A percentile compares a stretch with the other conserved stretches of the same genome.
Evolutionary conservation across 2,329 filamentous ascomycete genomes (phyloP).

Genomic region (Cyclaneusma minus): DNA sequence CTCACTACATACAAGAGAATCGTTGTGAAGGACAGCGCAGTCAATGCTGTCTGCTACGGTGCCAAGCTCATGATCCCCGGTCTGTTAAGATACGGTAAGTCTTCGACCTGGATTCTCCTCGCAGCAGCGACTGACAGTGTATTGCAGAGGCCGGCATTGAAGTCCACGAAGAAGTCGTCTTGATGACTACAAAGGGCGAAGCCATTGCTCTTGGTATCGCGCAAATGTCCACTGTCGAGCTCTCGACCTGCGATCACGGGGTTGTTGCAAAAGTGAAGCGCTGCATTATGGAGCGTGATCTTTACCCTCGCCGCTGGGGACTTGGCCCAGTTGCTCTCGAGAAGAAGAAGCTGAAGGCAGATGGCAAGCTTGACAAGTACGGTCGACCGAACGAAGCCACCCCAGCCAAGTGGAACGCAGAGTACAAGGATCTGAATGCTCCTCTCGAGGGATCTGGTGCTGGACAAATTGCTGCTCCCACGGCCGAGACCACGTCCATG

Average conservation of each 20-base stretch:
- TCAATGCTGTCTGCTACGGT: conserved; percentile 97
- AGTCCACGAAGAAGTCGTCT: conserved; percentile 86
- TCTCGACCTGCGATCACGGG: conserved; percentile 92
- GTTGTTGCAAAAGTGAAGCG: conserved; percentile 98
- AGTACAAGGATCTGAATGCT: conserved; percentile 80
- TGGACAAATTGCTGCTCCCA: conserved; percentile 24
- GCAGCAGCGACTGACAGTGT: conserved; percentile 15
- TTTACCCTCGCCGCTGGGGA: conserved; percentile 94
- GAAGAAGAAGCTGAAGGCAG: conserved; percentile 99
- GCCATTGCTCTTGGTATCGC: conserved; percentile 93
- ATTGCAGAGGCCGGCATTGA: conserved; percentile 69
- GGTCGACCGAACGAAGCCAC: conserved; percentile 86
- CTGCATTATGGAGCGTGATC: conserved; percentile 98
- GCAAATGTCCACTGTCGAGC: conserved; percentile 95
- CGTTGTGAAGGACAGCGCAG: conserved; percentile 91
- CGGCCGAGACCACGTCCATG: conserved; percentile 22
- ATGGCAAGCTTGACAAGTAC: conserved; percentile 96
- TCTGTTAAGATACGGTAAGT: conserved; percentile 73
- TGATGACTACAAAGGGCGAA: conserved; percentile 99
- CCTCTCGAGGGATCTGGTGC: conserved; percentile 25
- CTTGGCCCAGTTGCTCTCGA: conserved; percentile 82
- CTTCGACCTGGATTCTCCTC: conserved; percentile 1
- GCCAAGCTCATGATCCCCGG: conserved; percentile 98
- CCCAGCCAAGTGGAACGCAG: conserved; percentile 78
- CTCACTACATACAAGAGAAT: conserved; percentile 90